Evolutionary conservation across 2,329 filamentous ascomycete species (phyloP).

Genomic region (Magnaporthiopsis incrustans): DNA sequence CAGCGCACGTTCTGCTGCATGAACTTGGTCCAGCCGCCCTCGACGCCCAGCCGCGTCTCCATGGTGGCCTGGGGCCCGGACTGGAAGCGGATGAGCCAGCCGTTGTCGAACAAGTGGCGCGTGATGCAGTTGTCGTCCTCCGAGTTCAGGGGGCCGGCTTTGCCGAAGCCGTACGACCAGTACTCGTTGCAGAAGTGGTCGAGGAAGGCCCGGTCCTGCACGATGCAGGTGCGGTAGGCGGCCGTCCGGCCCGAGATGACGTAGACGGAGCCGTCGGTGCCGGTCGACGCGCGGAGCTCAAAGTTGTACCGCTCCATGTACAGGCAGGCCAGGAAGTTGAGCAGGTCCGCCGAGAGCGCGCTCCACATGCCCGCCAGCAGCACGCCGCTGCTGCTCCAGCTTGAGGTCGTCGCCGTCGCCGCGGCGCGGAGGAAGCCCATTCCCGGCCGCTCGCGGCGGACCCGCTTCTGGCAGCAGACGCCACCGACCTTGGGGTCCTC

Average conservation of each 20-base stretch:
- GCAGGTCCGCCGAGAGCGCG: slow-evolving; percentile 20
- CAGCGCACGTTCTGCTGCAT: slow-evolving; percentile 45
- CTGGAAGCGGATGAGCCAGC: slow-evolving; percentile 49
- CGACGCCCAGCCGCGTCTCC: slow-evolving; percentile 42
- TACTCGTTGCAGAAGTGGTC: slow-evolving; percentile 37
- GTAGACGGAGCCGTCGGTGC: slow-evolving; percentile 47
- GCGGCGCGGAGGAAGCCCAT: neutral
- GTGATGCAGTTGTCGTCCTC: slow-evolving; percentile 59
- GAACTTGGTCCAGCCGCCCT: slow-evolving; percentile 32
- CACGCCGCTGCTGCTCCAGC: no score
- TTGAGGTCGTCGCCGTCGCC: slow-evolving; percentile 6
- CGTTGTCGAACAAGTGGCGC: slow-evolving; percentile 38
- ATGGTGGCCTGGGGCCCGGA: slow-evolving; percentile 35
- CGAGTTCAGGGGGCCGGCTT: slow-evolving; percentile 35
- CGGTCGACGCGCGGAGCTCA: slow-evolving; percentile 45
- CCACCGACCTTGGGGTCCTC: slow-evolving; percentile 39
- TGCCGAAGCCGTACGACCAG: slow-evolving; percentile 34
- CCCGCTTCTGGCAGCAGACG: slow-evolving; percentile 49
- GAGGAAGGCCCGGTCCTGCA: slow-evolving; percentile 35
- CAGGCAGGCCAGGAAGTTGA: slow-evolving; percentile 49
- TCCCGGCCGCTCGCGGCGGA: slow-evolving; percentile 27
- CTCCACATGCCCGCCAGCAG: slow-evolving; percentile 17
- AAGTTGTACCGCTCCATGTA: slow-evolving; percentile 57
- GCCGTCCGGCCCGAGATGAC: slow-evolving; percentile 48
- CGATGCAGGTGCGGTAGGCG: slow-evolving; percentile 40